These are phyloP conservation scores for Mentha longifolia DNA, from an alignment of 257 asterid species.

Conservation along the genomic window DNA sequence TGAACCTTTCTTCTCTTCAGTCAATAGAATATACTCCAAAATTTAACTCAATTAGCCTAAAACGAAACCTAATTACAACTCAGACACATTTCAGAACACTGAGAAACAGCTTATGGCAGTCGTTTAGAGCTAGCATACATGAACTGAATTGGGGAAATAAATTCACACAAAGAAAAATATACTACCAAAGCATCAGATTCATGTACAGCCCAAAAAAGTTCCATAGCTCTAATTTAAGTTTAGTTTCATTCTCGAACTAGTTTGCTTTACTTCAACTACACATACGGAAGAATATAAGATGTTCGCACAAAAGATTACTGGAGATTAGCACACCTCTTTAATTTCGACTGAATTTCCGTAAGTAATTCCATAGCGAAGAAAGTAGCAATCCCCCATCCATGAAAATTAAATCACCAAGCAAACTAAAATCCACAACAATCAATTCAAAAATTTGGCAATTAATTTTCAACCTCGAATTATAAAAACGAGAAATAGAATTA, in stretches of 20 bases:
- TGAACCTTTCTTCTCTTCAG: not conserved
- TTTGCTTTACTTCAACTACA: not conserved
- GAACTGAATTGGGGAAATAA: conserved; percentile 1
- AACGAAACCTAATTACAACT: not conserved
- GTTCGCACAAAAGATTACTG: conserved; percentile 17
- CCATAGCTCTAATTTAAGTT: not conserved
- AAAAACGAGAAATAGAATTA: not conserved
- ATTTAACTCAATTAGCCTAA: not conserved
- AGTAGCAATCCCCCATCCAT: not conserved
- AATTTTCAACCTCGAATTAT: conserved; percentile 1
- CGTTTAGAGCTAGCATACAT: conserved; percentile 2
- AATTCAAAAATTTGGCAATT: not conserved
- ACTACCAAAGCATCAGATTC: conserved; percentile 9
- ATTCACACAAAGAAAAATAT: not conserved
- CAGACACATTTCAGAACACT: not conserved
- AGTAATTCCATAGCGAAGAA: not conserved
- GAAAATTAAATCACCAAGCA: not conserved
- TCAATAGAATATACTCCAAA: not conserved
- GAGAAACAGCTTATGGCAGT: not conserved
- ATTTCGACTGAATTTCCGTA: conserved; percentile 17
- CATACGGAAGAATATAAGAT: no score
- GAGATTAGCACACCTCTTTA: conserved; percentile 12
- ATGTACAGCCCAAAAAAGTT: not conserved
- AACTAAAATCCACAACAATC: conserved; percentile 12
- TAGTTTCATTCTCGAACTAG: conserved; percentile 6